Conservation (phyloP, 768 basidiomycete species). For the Infundibulicybe gibba region DNA sequence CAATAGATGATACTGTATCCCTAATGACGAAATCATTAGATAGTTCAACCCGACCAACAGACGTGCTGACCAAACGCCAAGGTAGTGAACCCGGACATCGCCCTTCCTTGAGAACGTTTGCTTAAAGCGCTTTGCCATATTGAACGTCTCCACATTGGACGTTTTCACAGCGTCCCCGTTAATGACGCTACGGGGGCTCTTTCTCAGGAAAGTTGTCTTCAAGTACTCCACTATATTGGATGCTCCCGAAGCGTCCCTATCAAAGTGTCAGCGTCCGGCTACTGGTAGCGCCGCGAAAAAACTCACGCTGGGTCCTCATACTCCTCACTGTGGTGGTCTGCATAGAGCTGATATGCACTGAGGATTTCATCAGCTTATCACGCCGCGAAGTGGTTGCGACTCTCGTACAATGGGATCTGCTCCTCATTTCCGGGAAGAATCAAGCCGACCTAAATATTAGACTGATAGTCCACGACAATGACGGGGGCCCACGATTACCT, state of each 20-base stretch:
- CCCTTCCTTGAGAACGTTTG: slow-evolving; percentile 1
- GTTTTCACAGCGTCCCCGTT: no score
- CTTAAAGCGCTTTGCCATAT: neutral
- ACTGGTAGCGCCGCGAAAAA: no score
- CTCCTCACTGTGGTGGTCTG: no score
- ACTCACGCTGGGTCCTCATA: no score
- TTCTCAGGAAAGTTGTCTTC: slow-evolving; percentile 1
- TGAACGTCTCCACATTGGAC: no score
- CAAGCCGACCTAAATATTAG: slow-evolving; percentile 26
- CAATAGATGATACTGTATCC: slow-evolving; percentile 43
- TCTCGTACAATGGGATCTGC: slow-evolving; percentile 34
- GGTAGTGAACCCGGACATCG: slow-evolving; percentile 30
- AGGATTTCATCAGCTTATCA: neutral
- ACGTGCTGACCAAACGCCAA: slow-evolving; percentile 31
- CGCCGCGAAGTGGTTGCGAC: neutral
- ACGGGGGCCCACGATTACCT: slow-evolving; percentile 11
- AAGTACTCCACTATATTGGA: neutral
- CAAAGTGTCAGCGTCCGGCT: no score
- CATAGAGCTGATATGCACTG: slow-evolving; percentile 34
- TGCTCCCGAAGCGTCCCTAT: no score
- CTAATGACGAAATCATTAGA: slow-evolving; percentile 11
- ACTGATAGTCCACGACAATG: no score
- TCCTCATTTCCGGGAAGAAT: slow-evolving; percentile 33
- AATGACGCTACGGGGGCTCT: no score
- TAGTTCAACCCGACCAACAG: neutral